phyloP scores from a whole-genome alignment of 2,329 filamentous ascomycete genomes.

The Teratosphaeriaceae sp. region DNA sequence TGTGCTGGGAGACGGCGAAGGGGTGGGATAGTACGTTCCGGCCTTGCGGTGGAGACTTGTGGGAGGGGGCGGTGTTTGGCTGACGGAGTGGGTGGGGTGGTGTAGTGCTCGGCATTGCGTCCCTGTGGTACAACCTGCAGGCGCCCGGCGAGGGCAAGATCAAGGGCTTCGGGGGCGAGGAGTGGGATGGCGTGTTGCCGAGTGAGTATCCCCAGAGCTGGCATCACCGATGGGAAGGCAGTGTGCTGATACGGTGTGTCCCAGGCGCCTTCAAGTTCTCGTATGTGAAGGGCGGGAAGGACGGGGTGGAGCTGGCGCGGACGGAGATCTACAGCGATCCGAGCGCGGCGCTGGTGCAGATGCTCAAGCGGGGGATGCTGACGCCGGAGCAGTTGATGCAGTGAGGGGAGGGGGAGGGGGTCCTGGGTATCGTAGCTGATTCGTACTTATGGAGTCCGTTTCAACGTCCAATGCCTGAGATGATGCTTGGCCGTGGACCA shows the following conservation, averaged over 20 bases:
- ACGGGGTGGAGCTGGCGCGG: constrained; percentile 10
- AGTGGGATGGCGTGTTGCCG: constrained; percentile 21
- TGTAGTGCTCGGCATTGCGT: constrained; percentile 18
- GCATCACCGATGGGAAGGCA: not conserved
- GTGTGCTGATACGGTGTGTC: not conserved
- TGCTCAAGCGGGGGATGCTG: constrained; percentile 18
- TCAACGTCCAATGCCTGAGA: too few relatives aligned
- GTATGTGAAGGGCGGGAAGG: constrained; percentile 17
- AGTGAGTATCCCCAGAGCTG: not conserved
- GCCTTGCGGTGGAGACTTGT: not conserved
- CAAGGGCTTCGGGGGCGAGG: constrained; percentile 11
- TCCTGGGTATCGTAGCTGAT: too few relatives aligned
- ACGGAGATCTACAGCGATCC: constrained; percentile 17
- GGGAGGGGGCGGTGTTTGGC: too few relatives aligned
- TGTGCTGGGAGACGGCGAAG: constrained; percentile 16
- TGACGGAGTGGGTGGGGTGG: not conserved
- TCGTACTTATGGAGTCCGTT: too few relatives aligned
- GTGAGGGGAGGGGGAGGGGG: not conserved
- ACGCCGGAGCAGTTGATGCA: constrained; percentile 15
- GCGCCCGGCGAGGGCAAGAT: constrained; percentile 15
- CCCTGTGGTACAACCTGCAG: constrained; percentile 15
- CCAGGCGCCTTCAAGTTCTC: constrained; percentile 19
- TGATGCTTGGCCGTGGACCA: not conserved
- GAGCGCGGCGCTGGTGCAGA: constrained; percentile 13
- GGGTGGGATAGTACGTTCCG: constrained; percentile 15